Evolutionary conservation across 2,329 filamentous ascomycete species (phyloP).

Genomic region (Paramyrothecium roridum): DNA sequence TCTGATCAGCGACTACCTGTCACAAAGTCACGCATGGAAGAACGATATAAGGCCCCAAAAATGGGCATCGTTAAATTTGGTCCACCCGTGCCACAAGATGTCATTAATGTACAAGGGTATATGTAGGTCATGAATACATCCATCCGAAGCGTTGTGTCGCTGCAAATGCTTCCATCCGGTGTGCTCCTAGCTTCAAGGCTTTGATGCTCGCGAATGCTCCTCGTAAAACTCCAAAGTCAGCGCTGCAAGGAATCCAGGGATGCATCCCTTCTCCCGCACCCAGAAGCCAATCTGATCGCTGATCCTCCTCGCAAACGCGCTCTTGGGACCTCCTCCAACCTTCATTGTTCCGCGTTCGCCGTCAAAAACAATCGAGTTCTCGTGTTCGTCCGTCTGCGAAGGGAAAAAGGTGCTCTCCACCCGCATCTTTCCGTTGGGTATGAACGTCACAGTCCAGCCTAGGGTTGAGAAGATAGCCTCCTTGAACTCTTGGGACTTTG

Average conservation of each 20-base stretch:
- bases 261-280: constrained; percentile 90
- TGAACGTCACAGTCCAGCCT: constrained; percentile 92
- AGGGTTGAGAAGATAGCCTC: constrained; percentile 90
- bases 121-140: not conserved
- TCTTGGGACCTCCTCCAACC: constrained; percentile 84
- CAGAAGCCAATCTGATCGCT: constrained; percentile 87
- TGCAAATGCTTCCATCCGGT: not conserved
- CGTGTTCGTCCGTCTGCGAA: constrained; percentile 63
- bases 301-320: constrained; percentile 82
- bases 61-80: not conserved
- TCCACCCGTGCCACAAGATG: not conserved
- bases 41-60: not conserved
- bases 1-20: too few species aligned
- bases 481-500: constrained; percentile 91
- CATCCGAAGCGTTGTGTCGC: not conserved
- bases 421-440: constrained; percentile 94
- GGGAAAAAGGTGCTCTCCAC: constrained; percentile 85
- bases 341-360: constrained; percentile 97
- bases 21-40: too few species aligned
- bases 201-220: constrained; percentile 39
- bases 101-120: not conserved
- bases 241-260: constrained; percentile 88
- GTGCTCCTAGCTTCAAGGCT: not conserved
- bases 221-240: constrained; percentile 94
- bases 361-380: constrained; percentile 79